These are phyloP conservation scores for Hanseniaspora gamundiae DNA, from an alignment of 1,139 yeast species.

Conservation along the genomic window DNA sequence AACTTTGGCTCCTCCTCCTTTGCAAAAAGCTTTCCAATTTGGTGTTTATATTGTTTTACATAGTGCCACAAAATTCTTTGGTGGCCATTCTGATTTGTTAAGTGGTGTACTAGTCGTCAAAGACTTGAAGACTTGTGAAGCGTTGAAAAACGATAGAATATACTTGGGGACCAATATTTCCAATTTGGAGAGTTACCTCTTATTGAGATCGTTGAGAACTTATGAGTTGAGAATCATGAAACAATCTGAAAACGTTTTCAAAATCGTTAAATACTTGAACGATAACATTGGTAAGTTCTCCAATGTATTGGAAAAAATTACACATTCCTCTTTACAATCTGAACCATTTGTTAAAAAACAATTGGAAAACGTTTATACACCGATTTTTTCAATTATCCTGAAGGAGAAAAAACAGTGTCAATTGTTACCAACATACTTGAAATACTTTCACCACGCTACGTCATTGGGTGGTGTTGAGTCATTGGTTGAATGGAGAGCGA, in stretches of 20 bases:
- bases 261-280: constrained; percentile 45
- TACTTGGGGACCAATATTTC: constrained; percentile 69
- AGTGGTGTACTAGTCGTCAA: constrained; percentile 70
- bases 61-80: constrained; percentile 84
- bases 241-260: constrained; percentile 55
- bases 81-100: constrained; percentile 86
- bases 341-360: constrained; percentile 55
- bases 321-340: constrained; percentile 64
- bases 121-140: constrained; percentile 32
- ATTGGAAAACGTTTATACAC: constrained; percentile 51
- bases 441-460: constrained; percentile 78
- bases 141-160: constrained; percentile 48
- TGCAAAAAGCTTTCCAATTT: constrained; percentile 64
- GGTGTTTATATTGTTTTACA: constrained; percentile 83
- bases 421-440: constrained; percentile 50
- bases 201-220: constrained; percentile 71
- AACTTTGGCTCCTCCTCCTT: constrained; percentile 77
- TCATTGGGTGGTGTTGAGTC: constrained; percentile 93
- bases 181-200: constrained; percentile 60
- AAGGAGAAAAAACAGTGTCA: constrained; percentile 44
- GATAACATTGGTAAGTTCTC: constrained; percentile 34
- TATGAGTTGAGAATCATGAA: constrained; percentile 53
- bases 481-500: constrained; percentile 79
- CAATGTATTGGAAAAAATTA: constrained; percentile 39
- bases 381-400: constrained; percentile 62